Percentiles rank a stretch among this genome's conserved stretches.
These are phyloP conservation scores for Calonectria hongkongensis DNA, from an alignment of 2,329 filamentous ascomycete species.

Conservation along the genomic window DNA sequence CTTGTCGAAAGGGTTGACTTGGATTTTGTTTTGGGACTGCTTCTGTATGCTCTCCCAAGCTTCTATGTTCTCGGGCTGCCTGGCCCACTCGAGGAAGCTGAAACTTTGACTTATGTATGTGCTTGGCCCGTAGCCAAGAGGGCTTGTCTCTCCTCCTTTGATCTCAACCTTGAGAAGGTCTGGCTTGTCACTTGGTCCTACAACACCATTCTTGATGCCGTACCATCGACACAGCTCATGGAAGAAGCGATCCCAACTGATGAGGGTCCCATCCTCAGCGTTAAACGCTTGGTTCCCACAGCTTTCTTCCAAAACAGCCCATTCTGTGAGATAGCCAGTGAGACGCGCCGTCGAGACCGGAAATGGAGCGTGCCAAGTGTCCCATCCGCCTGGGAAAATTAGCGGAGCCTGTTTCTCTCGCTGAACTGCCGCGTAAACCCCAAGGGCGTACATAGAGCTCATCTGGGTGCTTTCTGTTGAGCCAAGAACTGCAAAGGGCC, in stretches of 20 bases:
- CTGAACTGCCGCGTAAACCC: not conserved
- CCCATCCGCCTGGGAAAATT: not conserved
- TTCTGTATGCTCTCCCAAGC: not conserved
- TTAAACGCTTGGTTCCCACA: slow-evolving; percentile 7
- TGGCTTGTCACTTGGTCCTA: not conserved
- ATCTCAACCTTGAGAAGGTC: not conserved
- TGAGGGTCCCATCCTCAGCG: not conserved
- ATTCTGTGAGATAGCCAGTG: slow-evolving; percentile 7
- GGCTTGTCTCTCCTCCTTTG: not conserved
- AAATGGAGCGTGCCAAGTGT: not conserved
- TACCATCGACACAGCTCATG: not conserved
- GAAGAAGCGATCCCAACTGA: slow-evolving; percentile 2
- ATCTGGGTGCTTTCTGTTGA: not conserved
- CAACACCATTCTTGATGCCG: not conserved
- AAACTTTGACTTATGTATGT: not conserved
- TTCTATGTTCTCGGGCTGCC: not conserved
- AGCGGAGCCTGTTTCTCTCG: not conserved
- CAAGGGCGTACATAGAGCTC: not conserved
- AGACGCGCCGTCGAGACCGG: not conserved
- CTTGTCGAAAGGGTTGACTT: not conserved
- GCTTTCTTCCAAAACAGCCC: not conserved
- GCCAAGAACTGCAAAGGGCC: not conserved
- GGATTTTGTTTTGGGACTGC: not conserved
- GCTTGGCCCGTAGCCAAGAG: not conserved
- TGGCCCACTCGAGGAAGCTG: not conserved